Evolutionary conservation across 495 filamentous ascomycete species (phyloP).

Genomic region (Penicillium dipodomyicola): DNA sequence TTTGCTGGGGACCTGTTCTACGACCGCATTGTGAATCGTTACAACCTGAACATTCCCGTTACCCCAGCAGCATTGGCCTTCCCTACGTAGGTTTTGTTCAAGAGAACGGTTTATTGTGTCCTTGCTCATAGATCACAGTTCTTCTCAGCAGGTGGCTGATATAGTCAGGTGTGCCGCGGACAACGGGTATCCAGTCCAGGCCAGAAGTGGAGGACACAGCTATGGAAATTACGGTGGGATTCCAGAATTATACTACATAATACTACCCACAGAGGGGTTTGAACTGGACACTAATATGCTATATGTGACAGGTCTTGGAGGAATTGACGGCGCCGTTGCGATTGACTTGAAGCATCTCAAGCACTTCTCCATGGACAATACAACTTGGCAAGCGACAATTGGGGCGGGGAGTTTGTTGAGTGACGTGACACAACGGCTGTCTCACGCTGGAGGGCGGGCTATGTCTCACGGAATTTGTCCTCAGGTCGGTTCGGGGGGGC

Average conservation of each 20-base stretch:
- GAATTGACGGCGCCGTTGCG: constrained; percentile 30
- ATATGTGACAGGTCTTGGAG: not conserved
- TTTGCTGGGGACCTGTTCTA: not conserved
- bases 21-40: not conserved
- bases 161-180: not conserved
- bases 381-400: constrained; percentile 54
- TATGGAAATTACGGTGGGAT: not conserved
- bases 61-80: not conserved
- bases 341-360: constrained; percentile 36
- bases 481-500: constrained; percentile 62
- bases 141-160: not conserved
- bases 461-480: not conserved
- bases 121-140: not conserved
- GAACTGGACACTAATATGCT: not conserved
- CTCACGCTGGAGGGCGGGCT: constrained; percentile 40
- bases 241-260: not conserved
- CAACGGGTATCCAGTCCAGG: not conserved
- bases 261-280: not conserved
- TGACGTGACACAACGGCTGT: not conserved
- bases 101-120: not conserved
- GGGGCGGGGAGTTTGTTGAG: constrained; percentile 31
- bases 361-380: constrained; percentile 46
- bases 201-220: not conserved
- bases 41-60: not conserved
- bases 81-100: not conserved